These are phyloP conservation scores for Eutrema salsugineum DNA, from an alignment of 441 rosid species.

Conservation along the genomic window DNA sequence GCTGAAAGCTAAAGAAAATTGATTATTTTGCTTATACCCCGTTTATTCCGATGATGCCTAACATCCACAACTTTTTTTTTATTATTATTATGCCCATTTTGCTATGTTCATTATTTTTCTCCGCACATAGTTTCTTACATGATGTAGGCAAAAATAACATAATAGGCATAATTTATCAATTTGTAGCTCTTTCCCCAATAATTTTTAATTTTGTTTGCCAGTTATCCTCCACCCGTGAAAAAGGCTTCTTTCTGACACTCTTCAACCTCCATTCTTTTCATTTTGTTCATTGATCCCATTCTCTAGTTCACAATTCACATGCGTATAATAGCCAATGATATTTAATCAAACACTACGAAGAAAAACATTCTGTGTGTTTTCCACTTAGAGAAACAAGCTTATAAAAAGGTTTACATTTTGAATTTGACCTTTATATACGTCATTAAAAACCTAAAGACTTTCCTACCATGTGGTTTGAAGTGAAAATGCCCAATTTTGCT, in stretches of 20 bases:
- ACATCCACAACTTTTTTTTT: too few relatives aligned
- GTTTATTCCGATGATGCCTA: too few relatives aligned
- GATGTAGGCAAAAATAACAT: not conserved
- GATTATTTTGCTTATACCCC: too few relatives aligned
- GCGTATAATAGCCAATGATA: not conserved
- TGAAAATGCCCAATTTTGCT: not conserved
- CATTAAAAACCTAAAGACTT: not conserved
- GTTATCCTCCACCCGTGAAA: slow-evolving; percentile 18
- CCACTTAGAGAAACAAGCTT: not conserved
- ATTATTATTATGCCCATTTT: too few relatives aligned
- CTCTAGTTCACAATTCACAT: not conserved
- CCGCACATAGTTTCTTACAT: not conserved
- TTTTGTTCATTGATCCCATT: not conserved
- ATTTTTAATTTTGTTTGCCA: not conserved
- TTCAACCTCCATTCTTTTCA: not conserved
- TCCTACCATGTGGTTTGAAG: not conserved
- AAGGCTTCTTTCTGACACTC: slow-evolving; percentile 3
- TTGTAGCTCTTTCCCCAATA: not conserved
- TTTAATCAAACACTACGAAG: not conserved
- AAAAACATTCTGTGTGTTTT: not conserved
- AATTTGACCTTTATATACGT: not conserved
- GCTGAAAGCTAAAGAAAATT: too few relatives aligned
- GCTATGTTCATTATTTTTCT: not conserved
- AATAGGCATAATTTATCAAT: not conserved
- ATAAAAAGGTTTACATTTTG: not conserved